A percentile compares a stretch with the other conserved stretches of the same genome.
Evolutionary conservation across 2,329 filamentous ascomycete genomes (phyloP).

Genomic region (Plectosphaerella sp.): DNA sequence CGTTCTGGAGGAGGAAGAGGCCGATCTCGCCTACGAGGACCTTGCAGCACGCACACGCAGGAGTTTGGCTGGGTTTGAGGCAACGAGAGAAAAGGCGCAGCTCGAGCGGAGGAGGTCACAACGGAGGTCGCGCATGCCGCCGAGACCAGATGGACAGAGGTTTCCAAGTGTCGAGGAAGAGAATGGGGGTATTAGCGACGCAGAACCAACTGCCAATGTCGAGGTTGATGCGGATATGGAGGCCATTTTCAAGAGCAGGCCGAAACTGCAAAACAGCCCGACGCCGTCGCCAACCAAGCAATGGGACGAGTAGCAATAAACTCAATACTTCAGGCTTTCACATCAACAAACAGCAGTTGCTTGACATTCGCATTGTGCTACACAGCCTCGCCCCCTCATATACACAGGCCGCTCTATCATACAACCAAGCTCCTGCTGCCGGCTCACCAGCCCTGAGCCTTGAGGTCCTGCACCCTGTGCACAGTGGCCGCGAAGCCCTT

Average conservation of each 20-base stretch:
- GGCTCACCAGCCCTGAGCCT: conserved; percentile 70
- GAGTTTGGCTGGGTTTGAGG: conserved; percentile 60
- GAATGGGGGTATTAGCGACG: conserved; percentile 1
- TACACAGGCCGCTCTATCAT: background rate
- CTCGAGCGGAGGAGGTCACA: conserved; percentile 49
- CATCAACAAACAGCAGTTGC: background rate
- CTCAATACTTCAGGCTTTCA: background rate
- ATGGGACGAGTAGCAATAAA: background rate
- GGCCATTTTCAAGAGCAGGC: conserved; percentile 79
- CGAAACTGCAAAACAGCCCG: conserved; percentile 75
- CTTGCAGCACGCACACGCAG: conserved; percentile 53
- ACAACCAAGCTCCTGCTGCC: background rate
- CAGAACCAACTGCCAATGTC: too few species aligned
- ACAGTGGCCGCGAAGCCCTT: conserved; percentile 62
- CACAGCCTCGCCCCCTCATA: background rate
- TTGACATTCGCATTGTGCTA: background rate
- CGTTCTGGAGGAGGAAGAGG: conserved; percentile 17
- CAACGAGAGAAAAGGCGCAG: conserved; percentile 56
- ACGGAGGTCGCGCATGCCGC: conserved; percentile 31
- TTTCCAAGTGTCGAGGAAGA: conserved; percentile 47
- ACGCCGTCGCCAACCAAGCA: conserved; percentile 39
- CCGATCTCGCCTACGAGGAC: conserved; percentile 37
- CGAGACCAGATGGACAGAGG: conserved; percentile 36
- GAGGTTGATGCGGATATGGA: conserved; percentile 67
- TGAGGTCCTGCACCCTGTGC: conserved; percentile 62